Percentiles rank a stretch among this genome's conserved stretches.
These are phyloP conservation scores for Ilyonectria robusta DNA, from an alignment of 2,329 filamentous ascomycete genomes.

Conservation along the genomic window DNA sequence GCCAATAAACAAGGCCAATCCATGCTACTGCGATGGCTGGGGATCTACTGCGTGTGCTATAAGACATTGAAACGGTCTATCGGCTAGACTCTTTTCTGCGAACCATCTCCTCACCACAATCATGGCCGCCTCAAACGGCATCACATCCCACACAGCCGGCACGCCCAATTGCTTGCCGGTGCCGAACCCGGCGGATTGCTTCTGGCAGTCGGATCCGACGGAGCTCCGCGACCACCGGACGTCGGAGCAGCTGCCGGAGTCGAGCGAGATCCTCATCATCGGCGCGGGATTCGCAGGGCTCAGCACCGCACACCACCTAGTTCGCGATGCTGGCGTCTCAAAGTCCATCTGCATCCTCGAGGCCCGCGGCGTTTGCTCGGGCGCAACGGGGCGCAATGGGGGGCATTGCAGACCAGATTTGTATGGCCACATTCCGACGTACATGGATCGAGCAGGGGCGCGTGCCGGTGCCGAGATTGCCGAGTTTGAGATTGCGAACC, in stretches of 20 bases:
- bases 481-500: constrained; percentile 2
- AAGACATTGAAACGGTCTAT: not conserved
- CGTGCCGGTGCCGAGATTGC: not conserved
- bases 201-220: not conserved
- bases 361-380: not conserved
- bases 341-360: constrained; percentile 2
- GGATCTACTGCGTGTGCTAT: not conserved
- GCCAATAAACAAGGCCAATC: not conserved
- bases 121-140: not conserved
- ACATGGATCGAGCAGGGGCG: constrained; percentile 1
- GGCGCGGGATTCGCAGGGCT: not conserved
- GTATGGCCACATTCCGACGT: not conserved
- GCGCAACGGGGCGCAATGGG: not conserved
- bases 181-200: constrained; percentile 1
- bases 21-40: not conserved
- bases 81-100: not conserved
- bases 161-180: not conserved
- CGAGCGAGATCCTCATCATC: not conserved
- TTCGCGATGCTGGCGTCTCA: not conserved
- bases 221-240: not conserved
- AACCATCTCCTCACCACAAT: not conserved
- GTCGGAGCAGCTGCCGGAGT: not conserved
- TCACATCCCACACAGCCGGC: not conserved
- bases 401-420: not conserved
- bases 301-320: not conserved